phyloP scores from a whole-genome alignment of 1,284 basidiomycete species.

The Pholiota adiposa region DNA sequence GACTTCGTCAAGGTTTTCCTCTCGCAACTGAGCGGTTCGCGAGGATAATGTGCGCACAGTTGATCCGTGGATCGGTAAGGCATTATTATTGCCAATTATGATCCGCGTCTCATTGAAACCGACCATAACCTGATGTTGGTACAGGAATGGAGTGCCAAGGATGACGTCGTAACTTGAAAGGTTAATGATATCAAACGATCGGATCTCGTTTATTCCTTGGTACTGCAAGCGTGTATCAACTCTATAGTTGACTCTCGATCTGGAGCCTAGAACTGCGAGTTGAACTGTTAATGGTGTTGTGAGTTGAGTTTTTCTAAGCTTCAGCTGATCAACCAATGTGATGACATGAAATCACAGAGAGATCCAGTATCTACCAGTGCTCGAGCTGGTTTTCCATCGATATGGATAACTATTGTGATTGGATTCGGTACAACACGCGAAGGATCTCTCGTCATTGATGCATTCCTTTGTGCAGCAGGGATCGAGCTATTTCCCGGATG shows the following conservation, averaged over 20 bases:
- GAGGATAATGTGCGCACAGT: too few relatives aligned
- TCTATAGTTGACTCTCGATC: conserved; percentile 12
- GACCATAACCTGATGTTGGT: too few relatives aligned
- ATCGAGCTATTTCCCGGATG: too few relatives aligned
- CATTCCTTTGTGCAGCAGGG: not conserved
- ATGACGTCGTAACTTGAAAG: too few relatives aligned
- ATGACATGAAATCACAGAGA: conserved; percentile 17
- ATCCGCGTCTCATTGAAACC: too few relatives aligned
- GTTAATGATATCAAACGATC: too few relatives aligned
- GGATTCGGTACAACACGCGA: conserved; percentile 7
- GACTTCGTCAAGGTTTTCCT: too few relatives aligned
- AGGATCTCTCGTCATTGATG: not conserved
- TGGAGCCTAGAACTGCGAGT: conserved; percentile 10
- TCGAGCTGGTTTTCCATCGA: conserved; percentile 8
- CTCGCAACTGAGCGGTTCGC: too few relatives aligned
- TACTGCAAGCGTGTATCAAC: conserved; percentile 25
- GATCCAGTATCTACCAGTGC: conserved; percentile 16
- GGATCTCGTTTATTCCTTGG: conserved; percentile 31
- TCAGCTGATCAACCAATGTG: conserved; percentile 10
- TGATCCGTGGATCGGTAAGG: too few relatives aligned
- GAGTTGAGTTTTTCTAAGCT: not conserved
- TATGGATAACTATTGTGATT: conserved; percentile 5
- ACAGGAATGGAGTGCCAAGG: too few relatives aligned
- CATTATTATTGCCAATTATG: too few relatives aligned
- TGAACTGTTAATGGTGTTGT: conserved; percentile 9